Evolutionary conservation across 2,329 filamentous ascomycete genomes (phyloP), one percentile per base, ranked within the genome.

Genomic region (Ceratocystis lukuohia): DNA sequence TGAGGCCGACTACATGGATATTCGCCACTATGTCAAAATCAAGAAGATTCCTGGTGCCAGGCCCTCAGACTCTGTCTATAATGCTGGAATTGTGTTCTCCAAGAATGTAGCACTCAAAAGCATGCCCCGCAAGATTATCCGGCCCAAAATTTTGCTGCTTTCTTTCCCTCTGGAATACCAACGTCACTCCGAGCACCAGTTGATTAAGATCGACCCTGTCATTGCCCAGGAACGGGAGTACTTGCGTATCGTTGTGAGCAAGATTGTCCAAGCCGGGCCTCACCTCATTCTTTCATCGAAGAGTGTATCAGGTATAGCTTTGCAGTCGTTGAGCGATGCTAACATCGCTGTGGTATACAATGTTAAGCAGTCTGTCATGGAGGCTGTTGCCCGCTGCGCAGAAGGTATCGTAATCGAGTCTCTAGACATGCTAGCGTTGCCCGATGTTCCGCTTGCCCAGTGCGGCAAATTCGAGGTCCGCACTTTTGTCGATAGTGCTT

Each of bases 201-300:
- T 99, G 74, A 96, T 99, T 92, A 99, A 94, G 71, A 78, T 99
- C 62, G 91, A 97, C 71, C 93, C 93, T 48, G 91, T 99, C 66
- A 96, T 99, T 71, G 89, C 93, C 66, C 94, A 99, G 74, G 95
- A 99, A 76, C 88, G 89, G 70, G 94, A 99, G 73, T 99, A 94
- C 70, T 79, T 99, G 30, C 84, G 88, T 70, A 94, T 96, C 72
- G 84, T 99, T 66, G 91, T 99, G 33, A 92, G 90, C 72, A 85
- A 94, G 65, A 97, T 99, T 71, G 86, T 89, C 67, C 90, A 91
- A 46, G 80, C 96, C 30, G 84, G 86, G 41, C 94, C 94, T 5
- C 89, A 93, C 63, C 80, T 99, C 10, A 79, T 99, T 20, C 82
- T 99, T n/a, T 91, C 94, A 0, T 89, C 97, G 73, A 93, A 91